A percentile compares a stretch with the other conserved stretches of the same genome.
Evolutionary conservation across 305 asterid species (phyloP).

Genomic region (Fraxinus xanthoxyloides): DNA sequence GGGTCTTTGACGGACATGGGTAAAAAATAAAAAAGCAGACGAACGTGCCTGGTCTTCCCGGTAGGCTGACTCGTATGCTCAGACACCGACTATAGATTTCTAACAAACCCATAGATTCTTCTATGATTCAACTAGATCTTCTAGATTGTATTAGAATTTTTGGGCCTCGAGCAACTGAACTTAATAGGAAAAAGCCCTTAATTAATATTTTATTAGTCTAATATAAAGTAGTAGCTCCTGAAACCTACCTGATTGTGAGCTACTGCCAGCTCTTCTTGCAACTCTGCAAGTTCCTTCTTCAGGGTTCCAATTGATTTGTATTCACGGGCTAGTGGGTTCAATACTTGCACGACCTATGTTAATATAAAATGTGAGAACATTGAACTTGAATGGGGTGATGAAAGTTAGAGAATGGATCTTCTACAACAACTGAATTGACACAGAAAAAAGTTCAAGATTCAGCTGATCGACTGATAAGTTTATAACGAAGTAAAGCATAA

Average conservation of each 20-base stretch:
- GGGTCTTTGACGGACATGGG: background rate
- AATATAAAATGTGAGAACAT: background rate
- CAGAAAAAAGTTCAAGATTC: background rate
- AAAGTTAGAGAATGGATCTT: background rate
- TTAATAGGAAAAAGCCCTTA: background rate
- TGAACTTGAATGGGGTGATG: background rate
- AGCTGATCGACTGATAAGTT: background rate
- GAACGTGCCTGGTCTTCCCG: background rate
- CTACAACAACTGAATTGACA: background rate
- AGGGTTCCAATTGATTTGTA: conserved; percentile 81
- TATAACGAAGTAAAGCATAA: background rate
- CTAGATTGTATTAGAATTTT: background rate
- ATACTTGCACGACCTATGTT: conserved; percentile 76
- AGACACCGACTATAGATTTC: background rate
- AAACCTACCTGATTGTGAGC: conserved; percentile 78
- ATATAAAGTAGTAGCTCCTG: background rate
- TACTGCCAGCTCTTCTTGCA: conserved; percentile 63
- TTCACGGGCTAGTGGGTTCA: conserved; percentile 89
- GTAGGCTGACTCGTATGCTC: background rate
- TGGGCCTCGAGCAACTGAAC: background rate
- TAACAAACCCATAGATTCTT: background rate
- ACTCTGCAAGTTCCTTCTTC: conserved; percentile 72
- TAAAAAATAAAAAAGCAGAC: background rate
- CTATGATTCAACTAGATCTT: background rate
- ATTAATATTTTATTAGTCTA: background rate